These are phyloP conservation scores for Hemisphaericaspora subhashii DNA, from an alignment of 1,139 yeast species.

Conservation along the genomic window DNA sequence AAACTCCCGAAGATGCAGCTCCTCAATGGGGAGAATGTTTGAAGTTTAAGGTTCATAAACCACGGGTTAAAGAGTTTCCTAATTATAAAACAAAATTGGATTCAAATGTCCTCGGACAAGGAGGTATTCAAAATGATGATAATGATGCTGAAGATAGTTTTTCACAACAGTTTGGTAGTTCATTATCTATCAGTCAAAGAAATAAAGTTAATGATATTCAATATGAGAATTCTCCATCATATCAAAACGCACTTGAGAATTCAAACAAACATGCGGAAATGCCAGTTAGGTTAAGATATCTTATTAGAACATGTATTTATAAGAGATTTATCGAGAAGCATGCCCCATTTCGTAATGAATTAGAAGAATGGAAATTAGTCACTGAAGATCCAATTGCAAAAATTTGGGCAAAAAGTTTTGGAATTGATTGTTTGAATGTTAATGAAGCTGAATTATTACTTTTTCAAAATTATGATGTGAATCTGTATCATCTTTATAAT, in stretches of 20 bases:
- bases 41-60: conserved; percentile 44
- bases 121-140: not conserved
- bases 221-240: conserved; percentile 33
- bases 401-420: conserved; percentile 57
- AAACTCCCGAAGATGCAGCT: conserved; percentile 41
- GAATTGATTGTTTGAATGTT: conserved; percentile 50
- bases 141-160: conserved; percentile 7
- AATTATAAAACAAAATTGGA: conserved; percentile 39
- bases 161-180: conserved; percentile 10
- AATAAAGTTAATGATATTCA: conserved; percentile 28
- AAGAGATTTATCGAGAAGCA: conserved; percentile 40
- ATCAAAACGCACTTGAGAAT: conserved; percentile 27
- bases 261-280: conserved; percentile 42
- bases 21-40: conserved; percentile 53
- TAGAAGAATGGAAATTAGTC: conserved; percentile 49
- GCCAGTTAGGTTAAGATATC: conserved; percentile 48
- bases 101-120: conserved; percentile 24
- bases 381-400: conserved; percentile 55
- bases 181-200: conserved; percentile 12
- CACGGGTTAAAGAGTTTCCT: conserved; percentile 49
- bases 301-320: conserved; percentile 52
- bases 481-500: conserved; percentile 23
- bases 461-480: conserved; percentile 39
- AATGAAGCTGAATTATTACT: conserved; percentile 52
- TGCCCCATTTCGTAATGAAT: conserved; percentile 9